Conservation (phyloP, 257 asterid species). For the Solanum sejunctum region DNA sequence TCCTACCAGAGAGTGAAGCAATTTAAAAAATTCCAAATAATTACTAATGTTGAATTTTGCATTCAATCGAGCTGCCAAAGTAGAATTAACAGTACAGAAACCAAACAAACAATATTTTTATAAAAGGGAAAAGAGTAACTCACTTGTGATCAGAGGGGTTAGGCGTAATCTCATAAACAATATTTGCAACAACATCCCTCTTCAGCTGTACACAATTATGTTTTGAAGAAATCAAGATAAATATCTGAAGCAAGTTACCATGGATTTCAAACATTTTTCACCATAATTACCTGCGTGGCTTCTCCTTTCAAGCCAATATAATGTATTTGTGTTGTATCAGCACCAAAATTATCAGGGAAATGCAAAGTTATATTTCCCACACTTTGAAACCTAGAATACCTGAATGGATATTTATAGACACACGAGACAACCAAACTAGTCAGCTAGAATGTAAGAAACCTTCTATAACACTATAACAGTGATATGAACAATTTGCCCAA, state of each 20-base stretch:
- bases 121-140: conserved; percentile 18
- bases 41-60: neutral
- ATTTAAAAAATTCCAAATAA: neutral
- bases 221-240: neutral
- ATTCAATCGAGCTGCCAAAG: neutral
- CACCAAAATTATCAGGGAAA: conserved; percentile 94
- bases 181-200: conserved; percentile 82
- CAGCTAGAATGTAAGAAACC: neutral
- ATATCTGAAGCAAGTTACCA: neutral
- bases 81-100: neutral
- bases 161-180: conserved; percentile 90
- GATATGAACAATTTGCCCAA: neutral
- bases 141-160: conserved; percentile 99
- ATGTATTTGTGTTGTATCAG: conserved; percentile 70
- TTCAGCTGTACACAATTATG: conserved; percentile 47
- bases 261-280: neutral
- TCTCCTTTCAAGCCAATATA: conserved; percentile 97
- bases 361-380: conserved; percentile 90
- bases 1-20: neutral
- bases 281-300: conserved; percentile 80
- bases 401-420: conserved; percentile 13
- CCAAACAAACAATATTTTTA: neutral
- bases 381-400: conserved; percentile 91
- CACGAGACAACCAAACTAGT: neutral
- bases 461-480: neutral